These are phyloP conservation scores for Phytophthora uliginosa DNA, from an alignment of 352 stramenopile species.

Conservation along the genomic window DNA sequence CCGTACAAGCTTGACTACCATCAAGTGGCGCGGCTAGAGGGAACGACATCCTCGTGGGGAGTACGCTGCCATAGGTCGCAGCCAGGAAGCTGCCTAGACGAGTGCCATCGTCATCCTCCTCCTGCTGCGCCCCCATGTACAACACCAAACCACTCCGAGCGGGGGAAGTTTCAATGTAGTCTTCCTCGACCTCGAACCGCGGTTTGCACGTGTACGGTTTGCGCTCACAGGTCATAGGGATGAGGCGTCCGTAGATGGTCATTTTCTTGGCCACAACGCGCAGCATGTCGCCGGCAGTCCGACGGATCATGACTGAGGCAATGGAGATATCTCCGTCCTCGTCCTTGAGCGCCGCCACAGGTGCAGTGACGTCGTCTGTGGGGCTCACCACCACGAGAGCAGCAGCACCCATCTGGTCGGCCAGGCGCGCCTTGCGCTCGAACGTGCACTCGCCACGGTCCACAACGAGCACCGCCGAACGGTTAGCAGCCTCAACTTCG, in stretches of 20 bases:
- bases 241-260: slow-evolving; percentile 52
- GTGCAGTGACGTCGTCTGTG: slow-evolving; percentile 51
- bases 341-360: slow-evolving; percentile 49
- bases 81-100: slow-evolving; percentile 62
- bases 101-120: slow-evolving; percentile 15
- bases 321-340: slow-evolving; percentile 59
- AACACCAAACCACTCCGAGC: slow-evolving; percentile 54
- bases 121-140: background rate
- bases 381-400: slow-evolving; percentile 63
- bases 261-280: slow-evolving; percentile 35
- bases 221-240: slow-evolving; percentile 66
- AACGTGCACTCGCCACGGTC: slow-evolving; percentile 78
- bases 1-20: slow-evolving; percentile 37
- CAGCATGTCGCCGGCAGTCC: slow-evolving; percentile 59
- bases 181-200: slow-evolving; percentile 29
- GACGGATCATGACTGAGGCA: slow-evolving; percentile 70
- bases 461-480: slow-evolving; percentile 55
- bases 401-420: slow-evolving; percentile 54
- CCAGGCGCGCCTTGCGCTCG: slow-evolving; percentile 64
- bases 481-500: slow-evolving; percentile 41
- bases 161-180: slow-evolving; percentile 47
- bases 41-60: slow-evolving; percentile 40
- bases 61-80: slow-evolving; percentile 58
- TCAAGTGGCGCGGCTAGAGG: slow-evolving; percentile 27
- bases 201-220: slow-evolving; percentile 59